These are phyloP conservation scores for Protostelium mycophagum DNA, from an alignment of 78 protist species.

Conservation along the genomic window DNA sequence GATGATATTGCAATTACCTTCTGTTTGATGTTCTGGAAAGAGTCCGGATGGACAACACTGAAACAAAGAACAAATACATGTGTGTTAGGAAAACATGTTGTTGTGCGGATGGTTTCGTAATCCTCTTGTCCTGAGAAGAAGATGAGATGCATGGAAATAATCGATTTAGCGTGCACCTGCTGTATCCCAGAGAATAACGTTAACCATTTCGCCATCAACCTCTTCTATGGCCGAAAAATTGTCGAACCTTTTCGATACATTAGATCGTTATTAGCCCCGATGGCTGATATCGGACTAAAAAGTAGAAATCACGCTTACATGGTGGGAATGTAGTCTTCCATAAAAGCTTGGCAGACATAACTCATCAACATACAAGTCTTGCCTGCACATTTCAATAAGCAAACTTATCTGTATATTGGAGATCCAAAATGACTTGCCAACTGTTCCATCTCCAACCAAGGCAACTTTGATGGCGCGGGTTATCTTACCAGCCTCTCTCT, in stretches of 20 bases:
- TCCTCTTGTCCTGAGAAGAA: conserved; percentile 67
- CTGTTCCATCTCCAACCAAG: conserved; percentile 24
- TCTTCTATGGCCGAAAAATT: conserved; percentile 69
- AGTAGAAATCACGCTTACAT: not conserved
- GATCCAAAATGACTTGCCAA: not conserved
- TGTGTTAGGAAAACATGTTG: conserved; percentile 57
- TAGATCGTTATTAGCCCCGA: not conserved
- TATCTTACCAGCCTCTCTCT: conserved; percentile 61
- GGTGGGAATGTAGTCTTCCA: conserved; percentile 47
- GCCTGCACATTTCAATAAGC: conserved; percentile 26
- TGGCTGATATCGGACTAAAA: not conserved
- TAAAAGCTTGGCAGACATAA: conserved; percentile 64
- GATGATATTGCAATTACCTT: conserved; percentile 19
- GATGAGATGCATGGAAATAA: not conserved
- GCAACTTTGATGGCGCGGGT: conserved; percentile 56
- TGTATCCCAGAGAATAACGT: conserved; percentile 57
- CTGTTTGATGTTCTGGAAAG: conserved; percentile 61
- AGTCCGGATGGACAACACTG: conserved; percentile 57
- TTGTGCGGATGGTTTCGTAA: conserved; percentile 50
- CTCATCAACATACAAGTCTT: conserved; percentile 55
- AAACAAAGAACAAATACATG: conserved; percentile 63
- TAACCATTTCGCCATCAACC: conserved; percentile 60
- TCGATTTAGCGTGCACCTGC: not conserved
- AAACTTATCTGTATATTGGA: not conserved
- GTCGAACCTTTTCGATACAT: conserved; percentile 21